Base-by-base conservation (phyloP, 2,329 filamentous ascomycete genomes). In the Monilinia fructicola region DNA sequence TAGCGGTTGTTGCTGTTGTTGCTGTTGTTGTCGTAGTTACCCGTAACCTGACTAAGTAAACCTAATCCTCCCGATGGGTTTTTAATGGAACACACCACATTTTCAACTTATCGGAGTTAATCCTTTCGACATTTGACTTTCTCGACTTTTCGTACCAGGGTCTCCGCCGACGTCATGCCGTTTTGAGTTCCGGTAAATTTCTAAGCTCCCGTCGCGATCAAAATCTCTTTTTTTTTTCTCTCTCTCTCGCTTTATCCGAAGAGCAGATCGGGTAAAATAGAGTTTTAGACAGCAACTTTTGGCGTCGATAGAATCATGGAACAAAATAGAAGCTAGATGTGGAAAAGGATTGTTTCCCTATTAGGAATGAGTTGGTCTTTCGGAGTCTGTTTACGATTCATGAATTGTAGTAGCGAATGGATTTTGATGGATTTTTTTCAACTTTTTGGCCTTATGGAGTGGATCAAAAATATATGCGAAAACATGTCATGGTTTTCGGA, bases 401-500 rank as follows among this genome's bases (percentile, higher is more conserved):
- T 5, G 31, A 35, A 5, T 6, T 35, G 9, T 35, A 7, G 31
- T 7, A 35, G 9, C 31, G 31, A 35, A 35, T 35, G 6, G 21
- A 16, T 46, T 21, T 21, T 6, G 7, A 46, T n/a, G 26, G 35
- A 35, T 35, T 23, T 46, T 21, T 16, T 23, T 10, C 7, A 35
- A 7, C n/a, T 9, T 60, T 60, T 60, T 23, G 28, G 58, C 44
- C 44, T 31, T 60, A 60, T 60, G 44, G 56, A 48, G 56, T 59
- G 56, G 58, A 60, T 60, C n/a, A 3, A 44, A 26, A 23, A 10
- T 16, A 48, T 14, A 16, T 35, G 21, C 56, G 14, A 60, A 26
- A 26, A 60, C 16, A 48, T 50, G 58, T 50, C 58, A 60, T 50
- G 14, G 44, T 50, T 60, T 60, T 60, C 58, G 58, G 58, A 50